Base-by-base conservation (phyloP, 2,329 filamentous ascomycete species). In the Penicillium hordei region DNA sequence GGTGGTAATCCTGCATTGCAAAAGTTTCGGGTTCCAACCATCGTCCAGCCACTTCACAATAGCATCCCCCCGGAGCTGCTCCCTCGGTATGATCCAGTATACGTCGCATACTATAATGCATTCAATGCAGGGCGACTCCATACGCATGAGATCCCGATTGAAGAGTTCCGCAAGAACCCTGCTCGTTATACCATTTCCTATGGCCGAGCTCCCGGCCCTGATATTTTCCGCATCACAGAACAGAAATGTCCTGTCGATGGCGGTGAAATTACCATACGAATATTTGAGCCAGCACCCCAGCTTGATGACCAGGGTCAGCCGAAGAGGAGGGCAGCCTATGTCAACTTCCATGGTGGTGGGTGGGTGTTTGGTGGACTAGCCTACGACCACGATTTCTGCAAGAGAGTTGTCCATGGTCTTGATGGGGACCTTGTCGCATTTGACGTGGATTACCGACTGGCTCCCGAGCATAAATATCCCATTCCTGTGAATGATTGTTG, bases 361-460 rank as follows among this genome's bases (percentile, higher is more conserved):
- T 79, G 76, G 75, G 76, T 79, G 8, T 77, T 79, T 62, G 76
- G 76, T 3, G 73, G 71, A 1, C 65, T 79, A 1, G 55, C 59
- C 5, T 65, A 64, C 1, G 76, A 79, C 45, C 70, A 76, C 59
- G 73, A 77, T 39, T 73, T 76, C 55, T 79, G 76, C 59, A 78
- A 78, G 60, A 67, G 69, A 21, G 55, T 79, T 13, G 73, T 76
- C 25, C 63, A 76, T 58, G 67, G 63, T 7, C 68, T 75, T 31
- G 70, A 75, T 17, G 69, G 74, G n/a, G 69, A 72, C 17, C 60
- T 75, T 42, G 76, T 79, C 17, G 75, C 67, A 1, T 76, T 80
- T 60, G 77, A 79, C 59, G 74, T 79, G 25, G 76, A 78, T 57
- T 79, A 79, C 55, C 71, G 75, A 31, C 66, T 78, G 38, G 72